Evolutionary conservation across 352 stramenopile genomes (phyloP).

Genomic region (Elongisporangium anandrum): DNA sequence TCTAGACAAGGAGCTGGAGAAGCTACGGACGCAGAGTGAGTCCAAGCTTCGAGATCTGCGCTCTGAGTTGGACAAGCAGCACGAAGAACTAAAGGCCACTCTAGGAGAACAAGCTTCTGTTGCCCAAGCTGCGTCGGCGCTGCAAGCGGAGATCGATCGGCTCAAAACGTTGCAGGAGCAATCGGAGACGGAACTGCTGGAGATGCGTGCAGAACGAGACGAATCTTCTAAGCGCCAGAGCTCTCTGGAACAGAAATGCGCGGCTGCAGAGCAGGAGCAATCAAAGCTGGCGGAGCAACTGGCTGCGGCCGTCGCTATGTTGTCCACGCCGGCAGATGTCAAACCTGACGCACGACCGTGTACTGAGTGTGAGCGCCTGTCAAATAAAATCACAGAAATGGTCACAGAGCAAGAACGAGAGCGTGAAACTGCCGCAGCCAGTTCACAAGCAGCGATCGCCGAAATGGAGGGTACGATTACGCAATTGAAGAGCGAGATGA

Average conservation of each 20-base stretch:
- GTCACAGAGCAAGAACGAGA: constrained; percentile 5
- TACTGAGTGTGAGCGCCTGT: neutral
- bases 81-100: constrained; percentile 22
- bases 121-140: constrained; percentile 7
- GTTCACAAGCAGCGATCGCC: constrained; percentile 2
- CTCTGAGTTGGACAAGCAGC: constrained; percentile 27
- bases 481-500: constrained; percentile 11
- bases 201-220: constrained; percentile 1
- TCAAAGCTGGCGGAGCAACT: neutral
- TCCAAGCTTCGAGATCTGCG: constrained; percentile 37
- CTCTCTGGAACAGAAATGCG: neutral
- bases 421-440: constrained; percentile 9
- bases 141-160: constrained; percentile 26
- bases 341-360: neutral
- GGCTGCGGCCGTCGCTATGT: neutral
- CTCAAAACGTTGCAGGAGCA: constrained; percentile 11
- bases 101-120: constrained; percentile 23
- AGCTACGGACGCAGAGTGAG: constrained; percentile 34
- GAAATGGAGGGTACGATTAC: constrained; percentile 10
- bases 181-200: constrained; percentile 16
- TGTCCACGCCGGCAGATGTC: neutral
- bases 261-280: constrained; percentile 1
- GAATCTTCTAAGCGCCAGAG: neutral
- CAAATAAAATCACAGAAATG: constrained; percentile 2
- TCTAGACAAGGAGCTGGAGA: constrained; percentile 49